Conservation (phyloP, 495 filamentous ascomycete species). For the Tuber calosporum region DNA sequence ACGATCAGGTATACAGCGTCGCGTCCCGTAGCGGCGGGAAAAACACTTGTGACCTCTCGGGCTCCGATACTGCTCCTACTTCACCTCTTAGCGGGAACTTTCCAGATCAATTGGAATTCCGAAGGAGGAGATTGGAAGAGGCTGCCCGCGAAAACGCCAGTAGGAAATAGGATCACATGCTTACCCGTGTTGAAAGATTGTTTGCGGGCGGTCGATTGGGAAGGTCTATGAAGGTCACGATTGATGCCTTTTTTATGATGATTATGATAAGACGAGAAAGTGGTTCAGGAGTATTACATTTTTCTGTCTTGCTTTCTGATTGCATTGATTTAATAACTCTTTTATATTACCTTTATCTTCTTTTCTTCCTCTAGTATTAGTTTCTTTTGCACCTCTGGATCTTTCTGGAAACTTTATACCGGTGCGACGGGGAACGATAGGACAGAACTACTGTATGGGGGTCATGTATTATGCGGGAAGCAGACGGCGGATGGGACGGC, state of each 20-base stretch:
- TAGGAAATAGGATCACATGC: neutral
- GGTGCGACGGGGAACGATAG: neutral
- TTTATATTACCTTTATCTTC: neutral
- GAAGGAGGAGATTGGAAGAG: constrained; percentile 33
- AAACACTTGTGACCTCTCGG: neutral
- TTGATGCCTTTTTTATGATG: neutral
- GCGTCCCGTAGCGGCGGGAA: neutral
- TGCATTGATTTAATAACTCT: neutral
- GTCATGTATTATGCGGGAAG: neutral
- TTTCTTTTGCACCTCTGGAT: neutral
- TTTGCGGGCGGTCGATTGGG: neutral
- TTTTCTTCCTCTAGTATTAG: neutral
- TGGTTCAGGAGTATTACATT: neutral
- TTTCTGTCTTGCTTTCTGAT: neutral
- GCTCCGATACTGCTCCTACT: constrained; percentile 33
- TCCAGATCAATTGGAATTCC: constrained; percentile 34
- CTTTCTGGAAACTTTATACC: neutral
- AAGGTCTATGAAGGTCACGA: neutral
- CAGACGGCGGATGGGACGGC: neutral
- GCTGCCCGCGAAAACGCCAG: constrained; percentile 27
- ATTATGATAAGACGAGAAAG: neutral
- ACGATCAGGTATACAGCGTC: neutral
- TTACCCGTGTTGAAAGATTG: neutral
- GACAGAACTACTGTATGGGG: neutral
- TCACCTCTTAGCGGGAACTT: constrained; percentile 38